A percentile compares a stretch with the other conserved stretches of the same genome.
Conservation (phyloP, 2,329 filamentous ascomycete species). For the Immersiporthe knoxdaviesiana region DNA sequence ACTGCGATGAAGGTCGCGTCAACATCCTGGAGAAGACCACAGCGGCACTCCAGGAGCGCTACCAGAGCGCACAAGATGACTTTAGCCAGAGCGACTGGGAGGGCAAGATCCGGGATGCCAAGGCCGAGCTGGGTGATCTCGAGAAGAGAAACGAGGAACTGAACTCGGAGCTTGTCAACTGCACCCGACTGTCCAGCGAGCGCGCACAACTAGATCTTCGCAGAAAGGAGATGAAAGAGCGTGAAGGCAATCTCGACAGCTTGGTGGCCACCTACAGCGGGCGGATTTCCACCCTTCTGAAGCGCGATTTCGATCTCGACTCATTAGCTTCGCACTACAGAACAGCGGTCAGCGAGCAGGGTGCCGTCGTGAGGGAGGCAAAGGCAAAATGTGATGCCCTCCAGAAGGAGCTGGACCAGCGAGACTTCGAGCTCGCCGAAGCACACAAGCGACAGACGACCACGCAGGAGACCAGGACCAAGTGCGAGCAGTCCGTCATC, state of each 20-base stretch:
- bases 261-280: conserved; percentile 74
- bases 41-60: conserved; percentile 66
- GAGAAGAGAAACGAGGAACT: conserved; percentile 75
- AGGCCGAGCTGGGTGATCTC: conserved; percentile 66
- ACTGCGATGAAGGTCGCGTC: conserved; percentile 83
- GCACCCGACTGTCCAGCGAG: conserved; percentile 78
- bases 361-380: conserved; percentile 61
- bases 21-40: conserved; percentile 75
- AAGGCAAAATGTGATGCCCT: conserved; percentile 72
- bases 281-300: conserved; percentile 68
- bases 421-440: conserved; percentile 73
- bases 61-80: conserved; percentile 65
- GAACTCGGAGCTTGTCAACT: conserved; percentile 80
- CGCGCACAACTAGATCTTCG: conserved; percentile 82
- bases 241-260: conserved; percentile 75
- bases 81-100: conserved; percentile 71
- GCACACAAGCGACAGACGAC: conserved; percentile 66
- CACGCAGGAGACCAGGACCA: conserved; percentile 64
- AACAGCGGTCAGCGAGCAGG: conserved; percentile 60
- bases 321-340: conserved; percentile 75
- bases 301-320: conserved; percentile 67
- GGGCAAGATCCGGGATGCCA: conserved; percentile 66
- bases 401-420: conserved; percentile 73
- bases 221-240: conserved; percentile 77
- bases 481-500: conserved; percentile 61